Evolutionary conservation across 2,329 filamentous ascomycete species (phyloP).

Genomic region (Alternaria burnsii): DNA sequence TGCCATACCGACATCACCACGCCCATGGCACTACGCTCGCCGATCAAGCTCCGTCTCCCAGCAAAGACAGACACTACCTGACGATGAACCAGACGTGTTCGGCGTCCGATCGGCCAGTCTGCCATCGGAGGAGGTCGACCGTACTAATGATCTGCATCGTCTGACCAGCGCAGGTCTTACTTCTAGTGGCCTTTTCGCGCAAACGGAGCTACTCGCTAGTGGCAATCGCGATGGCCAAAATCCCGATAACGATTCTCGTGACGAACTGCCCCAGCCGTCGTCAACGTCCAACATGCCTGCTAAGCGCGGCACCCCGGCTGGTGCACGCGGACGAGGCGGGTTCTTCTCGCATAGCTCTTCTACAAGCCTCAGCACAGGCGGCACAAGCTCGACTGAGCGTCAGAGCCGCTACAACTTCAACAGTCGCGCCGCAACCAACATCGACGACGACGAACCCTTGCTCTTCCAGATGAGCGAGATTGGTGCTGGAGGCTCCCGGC

Average conservation of each 20-base stretch:
- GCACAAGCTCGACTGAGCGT: constrained; percentile 46
- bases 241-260: constrained; percentile 34
- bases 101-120: constrained; percentile 73
- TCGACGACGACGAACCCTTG: constrained; percentile 72
- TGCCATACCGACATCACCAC: constrained; percentile 76
- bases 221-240: constrained; percentile 34
- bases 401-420: constrained; percentile 56
- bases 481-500: constrained; percentile 54
- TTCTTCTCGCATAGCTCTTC: constrained; percentile 46
- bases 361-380: constrained; percentile 42
- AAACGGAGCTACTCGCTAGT: constrained; percentile 43
- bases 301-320: constrained; percentile 36
- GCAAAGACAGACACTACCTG: constrained; percentile 70
- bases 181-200: constrained; percentile 68
- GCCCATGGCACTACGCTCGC: constrained; percentile 59
- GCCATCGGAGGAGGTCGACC: constrained; percentile 65
- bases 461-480: constrained; percentile 79
- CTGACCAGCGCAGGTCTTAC: constrained; percentile 62
- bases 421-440: constrained; percentile 50
- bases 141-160: constrained; percentile 48
- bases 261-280: constrained; percentile 35
- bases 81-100: constrained; percentile 67
- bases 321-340: constrained; percentile 40
- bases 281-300: constrained; percentile 42
- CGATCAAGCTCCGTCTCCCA: constrained; percentile 76